phyloP scores from a whole-genome alignment of 139 green algal genomes.

The Chlamydomonas incerta region DNA sequence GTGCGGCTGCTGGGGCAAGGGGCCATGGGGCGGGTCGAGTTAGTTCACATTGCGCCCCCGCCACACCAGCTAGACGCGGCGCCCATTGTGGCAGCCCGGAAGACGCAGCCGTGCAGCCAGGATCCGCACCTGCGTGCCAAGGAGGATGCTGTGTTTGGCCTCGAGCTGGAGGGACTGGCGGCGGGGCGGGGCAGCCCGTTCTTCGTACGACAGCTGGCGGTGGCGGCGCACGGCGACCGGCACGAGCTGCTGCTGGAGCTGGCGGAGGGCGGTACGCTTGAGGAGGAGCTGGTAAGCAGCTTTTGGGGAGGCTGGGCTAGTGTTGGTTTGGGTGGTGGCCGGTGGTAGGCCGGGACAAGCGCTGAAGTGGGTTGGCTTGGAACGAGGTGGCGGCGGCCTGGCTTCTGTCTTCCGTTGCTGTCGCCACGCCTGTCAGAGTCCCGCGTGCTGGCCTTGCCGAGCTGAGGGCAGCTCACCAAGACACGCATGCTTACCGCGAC shows the following conservation, averaged over 20 bases:
- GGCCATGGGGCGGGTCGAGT: conserved; percentile 10
- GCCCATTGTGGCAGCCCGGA: neutral
- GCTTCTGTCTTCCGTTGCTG: no score
- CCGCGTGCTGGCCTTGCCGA: no score
- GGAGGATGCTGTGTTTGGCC: conserved; percentile 10
- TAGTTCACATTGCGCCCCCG: neutral
- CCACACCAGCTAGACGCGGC: no score
- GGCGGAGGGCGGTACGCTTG: neutral
- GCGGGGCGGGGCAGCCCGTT: neutral
- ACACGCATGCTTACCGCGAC: no score
- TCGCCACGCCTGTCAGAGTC: neutral
- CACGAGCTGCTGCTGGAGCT: conserved; percentile 37
- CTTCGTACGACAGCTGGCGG: conserved; percentile 8
- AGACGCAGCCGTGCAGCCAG: conserved; percentile 1
- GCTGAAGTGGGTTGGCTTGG: no score
- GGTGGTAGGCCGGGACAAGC: no score
- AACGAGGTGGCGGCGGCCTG: no score
- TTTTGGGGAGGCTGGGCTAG: neutral
- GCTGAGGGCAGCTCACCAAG: no score
- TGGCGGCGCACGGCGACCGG: neutral
- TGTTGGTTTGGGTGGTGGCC: no score
- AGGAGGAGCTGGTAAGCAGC: conserved; percentile 18
- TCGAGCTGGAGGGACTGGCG: conserved; percentile 4
- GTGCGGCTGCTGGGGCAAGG: conserved; percentile 11
- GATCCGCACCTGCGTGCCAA: conserved; percentile 10